phyloP scores from a whole-genome alignment of 345 rosid genomes.

The Viola odorata region DNA sequence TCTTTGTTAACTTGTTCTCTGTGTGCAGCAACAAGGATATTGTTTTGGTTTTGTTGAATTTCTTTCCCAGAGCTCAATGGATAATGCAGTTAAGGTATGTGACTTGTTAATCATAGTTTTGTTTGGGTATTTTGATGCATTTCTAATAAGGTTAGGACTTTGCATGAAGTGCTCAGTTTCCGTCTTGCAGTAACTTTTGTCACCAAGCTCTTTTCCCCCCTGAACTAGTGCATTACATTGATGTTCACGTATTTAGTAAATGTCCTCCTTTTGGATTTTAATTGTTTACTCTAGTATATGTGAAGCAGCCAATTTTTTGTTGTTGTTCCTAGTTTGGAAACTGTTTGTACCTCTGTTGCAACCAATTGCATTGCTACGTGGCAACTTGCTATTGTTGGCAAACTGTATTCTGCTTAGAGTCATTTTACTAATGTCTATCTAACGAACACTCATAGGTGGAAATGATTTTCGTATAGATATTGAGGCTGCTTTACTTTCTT shows the following conservation, averaged over 20 bases:
- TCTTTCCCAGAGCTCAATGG: conserved; percentile 20
- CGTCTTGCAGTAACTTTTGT: not conserved
- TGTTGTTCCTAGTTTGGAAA: too few relatives aligned
- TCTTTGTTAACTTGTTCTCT: not conserved
- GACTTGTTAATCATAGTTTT: not conserved
- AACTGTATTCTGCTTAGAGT: too few relatives aligned
- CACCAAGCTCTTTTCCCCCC: not conserved
- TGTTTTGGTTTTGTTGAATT: conserved; percentile 32
- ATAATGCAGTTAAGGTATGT: conserved; percentile 23
- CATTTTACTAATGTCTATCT: too few relatives aligned
- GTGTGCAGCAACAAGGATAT: conserved; percentile 21
- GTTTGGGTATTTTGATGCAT: not conserved
- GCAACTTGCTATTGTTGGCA: too few relatives aligned
- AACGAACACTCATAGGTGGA: too few relatives aligned
- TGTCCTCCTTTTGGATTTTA: not conserved
- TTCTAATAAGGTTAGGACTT: not conserved
- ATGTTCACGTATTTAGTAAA: not conserved
- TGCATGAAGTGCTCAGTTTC: not conserved
- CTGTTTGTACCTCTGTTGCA: too few relatives aligned
- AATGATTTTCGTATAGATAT: too few relatives aligned
- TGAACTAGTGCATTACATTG: not conserved
- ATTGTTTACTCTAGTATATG: too few relatives aligned
- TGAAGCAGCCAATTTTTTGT: too few relatives aligned
- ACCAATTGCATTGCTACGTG: too few relatives aligned
- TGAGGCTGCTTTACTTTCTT: too few relatives aligned